Percentiles rank a stretch among this genome's conserved stretches.
Conservation (phyloP, 352 stramenopile genomes). For the Globisporangium barbulae region DNA sequence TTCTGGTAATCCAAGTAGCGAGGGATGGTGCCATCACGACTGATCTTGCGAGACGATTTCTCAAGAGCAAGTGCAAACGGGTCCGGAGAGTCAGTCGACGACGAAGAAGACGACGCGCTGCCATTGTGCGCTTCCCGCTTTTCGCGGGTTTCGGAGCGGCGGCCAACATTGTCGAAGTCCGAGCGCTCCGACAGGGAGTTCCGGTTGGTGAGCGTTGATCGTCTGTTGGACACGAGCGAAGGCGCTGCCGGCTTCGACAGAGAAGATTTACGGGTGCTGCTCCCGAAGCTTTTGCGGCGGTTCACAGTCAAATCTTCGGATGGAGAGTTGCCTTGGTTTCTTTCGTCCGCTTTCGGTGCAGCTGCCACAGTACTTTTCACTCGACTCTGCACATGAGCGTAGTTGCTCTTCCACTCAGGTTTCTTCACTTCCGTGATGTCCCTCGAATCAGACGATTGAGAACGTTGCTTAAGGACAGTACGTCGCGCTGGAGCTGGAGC, state of each 20-base stretch:
- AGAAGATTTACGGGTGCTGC: neutral
- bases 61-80: slow-evolving; percentile 22
- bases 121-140: slow-evolving; percentile 1
- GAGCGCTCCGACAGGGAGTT: slow-evolving; percentile 8
- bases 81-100: slow-evolving; percentile 25
- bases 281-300: slow-evolving; percentile 12
- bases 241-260: slow-evolving; percentile 3
- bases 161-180: slow-evolving; percentile 12
- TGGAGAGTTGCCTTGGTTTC: neutral
- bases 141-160: slow-evolving; percentile 3
- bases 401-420: slow-evolving; percentile 8
- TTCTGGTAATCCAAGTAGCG: slow-evolving; percentile 70
- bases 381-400: slow-evolving; percentile 3
- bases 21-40: slow-evolving; percentile 41
- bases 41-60: slow-evolving; percentile 29
- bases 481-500: neutral
- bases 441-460: slow-evolving; percentile 16
- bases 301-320: neutral
- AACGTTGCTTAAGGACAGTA: slow-evolving; percentile 8
- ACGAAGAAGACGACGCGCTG: slow-evolving; percentile 25
- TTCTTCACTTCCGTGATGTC: slow-evolving; percentile 5
- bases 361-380: neutral
- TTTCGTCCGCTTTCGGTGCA: neutral
- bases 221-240: slow-evolving; percentile 5
- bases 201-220: slow-evolving; percentile 10